A percentile compares a stretch with the other conserved stretches of the same genome.
Conservation (phyloP, 257 asterid genomes). For the Prunella vulgaris region DNA sequence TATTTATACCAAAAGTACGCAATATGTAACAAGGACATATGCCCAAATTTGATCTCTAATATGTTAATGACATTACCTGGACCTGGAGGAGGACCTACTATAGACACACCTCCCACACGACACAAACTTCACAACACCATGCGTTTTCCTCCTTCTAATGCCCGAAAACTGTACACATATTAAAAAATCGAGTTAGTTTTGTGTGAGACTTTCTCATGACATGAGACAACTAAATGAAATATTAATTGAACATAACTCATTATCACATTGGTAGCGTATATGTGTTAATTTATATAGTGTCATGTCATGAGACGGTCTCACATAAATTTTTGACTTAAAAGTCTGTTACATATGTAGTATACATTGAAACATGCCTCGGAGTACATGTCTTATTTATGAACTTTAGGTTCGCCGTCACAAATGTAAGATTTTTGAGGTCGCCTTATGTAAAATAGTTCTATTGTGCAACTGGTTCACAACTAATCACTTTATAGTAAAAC, state of each 20-base stretch:
- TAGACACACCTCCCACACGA: slow-evolving; percentile 77
- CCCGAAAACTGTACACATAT: slow-evolving; percentile 55
- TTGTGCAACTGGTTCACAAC: too few species aligned
- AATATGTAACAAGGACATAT: background rate
- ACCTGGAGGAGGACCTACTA: slow-evolving; percentile 38
- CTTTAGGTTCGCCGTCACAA: background rate
- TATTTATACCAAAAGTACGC: background rate
- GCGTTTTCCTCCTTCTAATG: slow-evolving; percentile 54
- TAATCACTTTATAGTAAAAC: too few species aligned
- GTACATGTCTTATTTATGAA: background rate
- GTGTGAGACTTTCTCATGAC: too few species aligned
- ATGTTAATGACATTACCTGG: slow-evolving; percentile 16
- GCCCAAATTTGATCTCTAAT: background rate
- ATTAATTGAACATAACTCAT: too few species aligned
- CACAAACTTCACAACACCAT: slow-evolving; percentile 45
- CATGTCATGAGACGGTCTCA: too few species aligned
- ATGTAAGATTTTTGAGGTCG: background rate
- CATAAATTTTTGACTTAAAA: too few species aligned
- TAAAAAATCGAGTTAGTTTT: too few species aligned
- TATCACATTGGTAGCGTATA: too few species aligned
- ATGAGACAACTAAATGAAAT: too few species aligned
- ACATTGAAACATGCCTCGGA: background rate
- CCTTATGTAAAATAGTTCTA: too few species aligned
- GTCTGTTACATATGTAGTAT: background rate
- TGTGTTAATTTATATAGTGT: too few species aligned